phyloP scores from a whole-genome alignment of 768 basidiomycete genomes.

The Xerocomus spinulosus region DNA sequence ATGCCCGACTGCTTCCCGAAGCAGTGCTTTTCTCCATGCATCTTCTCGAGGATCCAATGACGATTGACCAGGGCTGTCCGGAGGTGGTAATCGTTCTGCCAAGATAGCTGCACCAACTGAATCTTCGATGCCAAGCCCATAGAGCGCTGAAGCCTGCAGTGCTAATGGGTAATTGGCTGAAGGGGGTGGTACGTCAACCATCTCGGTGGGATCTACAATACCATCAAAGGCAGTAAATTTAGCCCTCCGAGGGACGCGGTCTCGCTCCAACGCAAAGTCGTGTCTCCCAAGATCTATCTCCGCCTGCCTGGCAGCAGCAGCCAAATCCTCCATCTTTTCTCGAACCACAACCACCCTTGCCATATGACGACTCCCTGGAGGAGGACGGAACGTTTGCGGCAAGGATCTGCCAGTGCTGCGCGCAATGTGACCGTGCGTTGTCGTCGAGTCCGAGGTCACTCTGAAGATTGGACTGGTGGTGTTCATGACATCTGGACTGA shows the following conservation, averaged over 20 bases:
- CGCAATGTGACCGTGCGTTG: slow-evolving; percentile 38
- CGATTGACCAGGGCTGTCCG: slow-evolving; percentile 56
- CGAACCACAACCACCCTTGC: slow-evolving; percentile 78
- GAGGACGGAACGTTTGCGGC: slow-evolving; percentile 33
- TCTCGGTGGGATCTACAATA: slow-evolving; percentile 80
- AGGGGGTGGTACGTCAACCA: slow-evolving; percentile 72
- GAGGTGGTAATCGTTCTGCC: slow-evolving; percentile 68
- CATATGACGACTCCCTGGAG: slow-evolving; percentile 35
- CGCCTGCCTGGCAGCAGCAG: slow-evolving; percentile 66
- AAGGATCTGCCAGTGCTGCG: slow-evolving; percentile 37
- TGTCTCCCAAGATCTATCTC: slow-evolving; percentile 66
- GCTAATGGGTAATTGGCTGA: slow-evolving; percentile 67
- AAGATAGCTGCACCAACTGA: slow-evolving; percentile 73
- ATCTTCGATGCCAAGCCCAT: slow-evolving; percentile 69
- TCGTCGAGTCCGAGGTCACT: slow-evolving; percentile 63
- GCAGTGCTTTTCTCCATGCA: slow-evolving; percentile 70
- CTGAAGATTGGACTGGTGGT: slow-evolving; percentile 46
- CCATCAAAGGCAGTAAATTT: slow-evolving; percentile 42
- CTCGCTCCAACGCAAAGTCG: slow-evolving; percentile 44
- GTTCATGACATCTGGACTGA: slow-evolving; percentile 42
- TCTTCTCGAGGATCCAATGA: slow-evolving; percentile 53
- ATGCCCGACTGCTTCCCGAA: slow-evolving; percentile 75
- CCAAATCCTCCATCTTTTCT: slow-evolving; percentile 72
- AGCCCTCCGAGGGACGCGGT: slow-evolving; percentile 35
- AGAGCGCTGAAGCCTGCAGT: slow-evolving; percentile 68